Evolutionary conservation across 2,329 filamentous ascomycete species (phyloP).

Genomic region (Cladosporium sphaerospermum): DNA sequence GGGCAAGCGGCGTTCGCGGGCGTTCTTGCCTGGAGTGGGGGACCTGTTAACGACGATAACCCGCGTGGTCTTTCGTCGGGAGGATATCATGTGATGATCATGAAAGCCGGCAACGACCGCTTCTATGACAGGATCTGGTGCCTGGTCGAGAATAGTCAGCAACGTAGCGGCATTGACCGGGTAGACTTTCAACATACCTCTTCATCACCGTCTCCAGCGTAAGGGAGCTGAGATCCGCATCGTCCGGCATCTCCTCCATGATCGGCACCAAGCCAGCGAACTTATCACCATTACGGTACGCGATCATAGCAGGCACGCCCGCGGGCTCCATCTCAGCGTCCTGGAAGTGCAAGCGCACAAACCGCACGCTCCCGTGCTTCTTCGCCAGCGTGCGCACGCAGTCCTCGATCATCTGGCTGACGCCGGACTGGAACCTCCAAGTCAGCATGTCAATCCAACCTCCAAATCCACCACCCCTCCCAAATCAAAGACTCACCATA

Average conservation of each 20-base stretch:
- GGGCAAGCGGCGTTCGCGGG: too few relatives aligned
- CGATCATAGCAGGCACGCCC: slow-evolving; percentile 78
- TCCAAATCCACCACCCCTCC: neutral
- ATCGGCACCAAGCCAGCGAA: slow-evolving; percentile 86
- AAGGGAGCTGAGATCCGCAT: slow-evolving; percentile 44
- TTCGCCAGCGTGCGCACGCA: slow-evolving; percentile 70
- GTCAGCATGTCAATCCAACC: slow-evolving; percentile 14
- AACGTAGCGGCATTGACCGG: neutral
- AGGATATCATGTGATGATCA: too few relatives aligned
- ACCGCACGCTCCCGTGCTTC: slow-evolving; percentile 65
- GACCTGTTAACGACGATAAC: too few relatives aligned
- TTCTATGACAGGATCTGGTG: slow-evolving; percentile 11
- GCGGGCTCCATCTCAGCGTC: slow-evolving; percentile 93
- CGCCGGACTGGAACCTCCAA: slow-evolving; percentile 55
- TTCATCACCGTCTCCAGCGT: slow-evolving; percentile 54
- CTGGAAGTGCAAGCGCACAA: slow-evolving; percentile 83
- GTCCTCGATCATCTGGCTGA: slow-evolving; percentile 71
- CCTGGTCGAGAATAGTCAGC: slow-evolving; percentile 5
- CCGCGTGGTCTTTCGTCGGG: too few relatives aligned
- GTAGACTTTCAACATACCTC: slow-evolving; percentile 37
- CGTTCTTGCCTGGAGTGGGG: too few relatives aligned
- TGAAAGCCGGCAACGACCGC: neutral
- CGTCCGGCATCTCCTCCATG: slow-evolving; percentile 72
- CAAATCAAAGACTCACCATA: slow-evolving; percentile 52
- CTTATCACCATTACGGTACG: slow-evolving; percentile 83